Evolutionary conservation across 2,329 filamentous ascomycete species (phyloP).

Genomic region (Colletotrichum camelliae): DNA sequence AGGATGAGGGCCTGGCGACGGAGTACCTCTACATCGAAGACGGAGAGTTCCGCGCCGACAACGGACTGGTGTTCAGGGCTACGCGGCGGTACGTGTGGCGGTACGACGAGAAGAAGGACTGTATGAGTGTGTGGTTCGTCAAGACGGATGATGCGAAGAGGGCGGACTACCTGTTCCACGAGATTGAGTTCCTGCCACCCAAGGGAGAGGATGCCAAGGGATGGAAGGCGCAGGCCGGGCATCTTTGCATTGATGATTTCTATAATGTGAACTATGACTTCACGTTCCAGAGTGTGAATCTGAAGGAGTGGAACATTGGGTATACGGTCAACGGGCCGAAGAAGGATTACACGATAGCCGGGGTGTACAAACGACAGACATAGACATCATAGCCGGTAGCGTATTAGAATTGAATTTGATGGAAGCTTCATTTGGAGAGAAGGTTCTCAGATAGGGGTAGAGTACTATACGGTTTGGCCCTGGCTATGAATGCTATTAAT

Average conservation of each 20-base stretch:
- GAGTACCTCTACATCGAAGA: slow-evolving; percentile 76
- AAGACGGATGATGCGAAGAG: slow-evolving; percentile 64
- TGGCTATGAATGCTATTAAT: not conserved
- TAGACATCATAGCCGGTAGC: not conserved
- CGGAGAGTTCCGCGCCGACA: slow-evolving; percentile 65
- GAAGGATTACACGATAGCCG: slow-evolving; percentile 73
- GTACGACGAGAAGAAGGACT: slow-evolving; percentile 65
- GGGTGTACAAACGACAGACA: slow-evolving; percentile 51
- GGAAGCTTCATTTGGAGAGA: not conserved
- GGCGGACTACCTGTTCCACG: slow-evolving; percentile 78
- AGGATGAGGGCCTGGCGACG: slow-evolving; percentile 40
- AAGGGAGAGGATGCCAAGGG: slow-evolving; percentile 40
- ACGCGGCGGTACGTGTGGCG: slow-evolving; percentile 75
- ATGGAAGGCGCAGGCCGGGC: slow-evolving; percentile 70
- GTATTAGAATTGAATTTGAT: not conserved
- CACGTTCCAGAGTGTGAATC: slow-evolving; percentile 59
- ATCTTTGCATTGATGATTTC: slow-evolving; percentile 74
- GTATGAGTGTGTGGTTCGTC: slow-evolving; percentile 76
- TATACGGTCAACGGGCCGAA: slow-evolving; percentile 74
- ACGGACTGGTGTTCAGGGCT: slow-evolving; percentile 62
- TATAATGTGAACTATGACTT: slow-evolving; percentile 77
- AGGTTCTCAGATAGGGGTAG: not conserved
- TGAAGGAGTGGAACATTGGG: slow-evolving; percentile 63
- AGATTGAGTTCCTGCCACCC: slow-evolving; percentile 64
- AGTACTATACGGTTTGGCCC: not conserved